Base-by-base conservation (phyloP, 306 rosid genomes). In the Mucuna pruriens region DNA sequence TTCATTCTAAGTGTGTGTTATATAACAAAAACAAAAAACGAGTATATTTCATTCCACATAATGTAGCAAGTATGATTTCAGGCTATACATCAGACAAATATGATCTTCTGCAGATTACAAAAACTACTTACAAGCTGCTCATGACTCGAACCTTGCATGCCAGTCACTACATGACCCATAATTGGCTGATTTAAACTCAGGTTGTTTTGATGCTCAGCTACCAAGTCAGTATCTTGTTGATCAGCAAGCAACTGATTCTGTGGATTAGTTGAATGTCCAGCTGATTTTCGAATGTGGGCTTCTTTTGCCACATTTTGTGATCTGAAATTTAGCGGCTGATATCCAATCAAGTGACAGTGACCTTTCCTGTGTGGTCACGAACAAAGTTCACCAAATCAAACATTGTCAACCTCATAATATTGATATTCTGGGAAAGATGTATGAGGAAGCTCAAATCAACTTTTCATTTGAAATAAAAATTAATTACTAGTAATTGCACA, bases 281-380 rank as follows among this genome's bases (percentile, higher is more conserved):
- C 71, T 55, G 87, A 78, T 74, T 80, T 57, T 81, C 44, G 84
- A 42, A 66, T 45, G 9, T 54, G 72, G 7, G 16, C 70, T 82
- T 81, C 84, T 83, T 86, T 87, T 62, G 81, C 85, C 31, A 13
- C 62, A 38, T 77, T 78, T 12, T 36, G 84, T 79, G 87, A 65
- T 71, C 45, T 86, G 66, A 79, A 63, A 76, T 74, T 72, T 46
- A 60, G 82, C 26, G 90, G 81, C 65, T 87, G 94, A 88, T 66
- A 83, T 71, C 99, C 99, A 85, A 95, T 77, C 10, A 89, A 67
- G 78, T 93, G 90, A 90, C 99, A 93, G 69, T 90, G 86, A 66
- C 71, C 48, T 79, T 87, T 91, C 99, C 99, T 95, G 97, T 82
- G 46, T 76, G 77, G 83, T 79, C 86, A 85, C 79, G 60, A 87